These are phyloP conservation scores for Taxillus chinensis DNA, from an alignment of 164 flowering plant genomes.

Conservation along the genomic window DNA sequence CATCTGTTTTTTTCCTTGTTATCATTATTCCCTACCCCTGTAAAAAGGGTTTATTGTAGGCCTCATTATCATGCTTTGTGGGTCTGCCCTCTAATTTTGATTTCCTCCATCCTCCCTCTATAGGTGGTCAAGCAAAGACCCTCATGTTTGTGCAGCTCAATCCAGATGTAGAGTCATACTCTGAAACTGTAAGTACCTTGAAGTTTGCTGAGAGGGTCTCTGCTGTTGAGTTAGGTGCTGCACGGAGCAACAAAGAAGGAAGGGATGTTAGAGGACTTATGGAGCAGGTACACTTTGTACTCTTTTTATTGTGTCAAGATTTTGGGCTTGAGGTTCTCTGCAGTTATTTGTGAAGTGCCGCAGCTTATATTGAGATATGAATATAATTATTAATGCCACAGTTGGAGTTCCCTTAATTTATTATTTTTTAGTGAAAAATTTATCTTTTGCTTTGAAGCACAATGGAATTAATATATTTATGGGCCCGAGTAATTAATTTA, in stretches of 20 bases:
- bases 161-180: conserved; percentile 55
- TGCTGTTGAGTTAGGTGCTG: conserved; percentile 84
- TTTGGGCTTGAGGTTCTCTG: too few relatives aligned
- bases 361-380: too few relatives aligned
- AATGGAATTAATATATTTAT: too few relatives aligned
- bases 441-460: too few relatives aligned
- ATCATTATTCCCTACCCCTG: background rate
- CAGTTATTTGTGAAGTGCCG: too few relatives aligned
- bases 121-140: conserved; percentile 85
- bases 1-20: background rate
- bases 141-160: conserved; percentile 84
- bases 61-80: background rate
- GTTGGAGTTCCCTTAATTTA: too few relatives aligned
- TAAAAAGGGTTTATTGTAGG: background rate
- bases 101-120: background rate
- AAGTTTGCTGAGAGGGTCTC: conserved; percentile 85
- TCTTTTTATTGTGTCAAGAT: background rate
- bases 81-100: background rate
- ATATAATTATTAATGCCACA: too few relatives aligned
- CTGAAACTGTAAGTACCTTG: conserved; percentile 68
- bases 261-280: conserved; percentile 59
- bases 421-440: too few relatives aligned
- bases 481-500: too few relatives aligned
- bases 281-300: conserved; percentile 49
- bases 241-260: conserved; percentile 63